phyloP scores from a whole-genome alignment of 2,329 filamentous ascomycete species.

The Venturia asperata region DNA sequence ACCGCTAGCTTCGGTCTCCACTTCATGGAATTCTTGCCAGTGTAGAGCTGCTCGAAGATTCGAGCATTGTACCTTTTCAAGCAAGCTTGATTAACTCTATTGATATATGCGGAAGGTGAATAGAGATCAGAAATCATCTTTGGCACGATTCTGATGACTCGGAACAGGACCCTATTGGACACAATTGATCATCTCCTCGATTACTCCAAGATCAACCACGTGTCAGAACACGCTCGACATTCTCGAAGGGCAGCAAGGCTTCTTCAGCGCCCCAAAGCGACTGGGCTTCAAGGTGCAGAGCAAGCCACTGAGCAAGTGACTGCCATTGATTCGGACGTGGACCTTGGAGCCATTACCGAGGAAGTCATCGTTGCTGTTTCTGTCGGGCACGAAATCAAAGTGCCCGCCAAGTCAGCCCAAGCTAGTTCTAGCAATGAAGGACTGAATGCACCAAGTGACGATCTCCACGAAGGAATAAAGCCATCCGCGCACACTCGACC shows the following conservation, averaged over 20 bases:
- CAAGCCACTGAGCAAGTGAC: neutral
- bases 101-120: conserved; percentile 31
- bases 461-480: too few species aligned
- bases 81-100: conserved; percentile 31
- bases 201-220: conserved; percentile 19
- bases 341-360: conserved; percentile 3
- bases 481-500: neutral
- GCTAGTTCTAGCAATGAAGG: neutral
- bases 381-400: conserved; percentile 11
- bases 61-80: conserved; percentile 24
- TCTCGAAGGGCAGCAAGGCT: conserved; percentile 4
- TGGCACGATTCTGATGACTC: neutral
- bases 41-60: conserved; percentile 21
- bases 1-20: conserved; percentile 23
- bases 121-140: neutral
- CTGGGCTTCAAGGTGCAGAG: neutral
- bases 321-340: conserved; percentile 2
- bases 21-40: conserved; percentile 26
- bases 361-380: conserved; percentile 14
- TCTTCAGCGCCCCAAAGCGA: conserved; percentile 6
- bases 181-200: conserved; percentile 36
- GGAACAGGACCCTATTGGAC: conserved; percentile 34
- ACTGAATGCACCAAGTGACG: neutral
- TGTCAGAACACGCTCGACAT: neutral
- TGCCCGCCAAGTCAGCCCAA: neutral